These are phyloP conservation scores for Fraxinus ornus DNA, from an alignment of 305 asterid species.

Conservation along the genomic window DNA sequence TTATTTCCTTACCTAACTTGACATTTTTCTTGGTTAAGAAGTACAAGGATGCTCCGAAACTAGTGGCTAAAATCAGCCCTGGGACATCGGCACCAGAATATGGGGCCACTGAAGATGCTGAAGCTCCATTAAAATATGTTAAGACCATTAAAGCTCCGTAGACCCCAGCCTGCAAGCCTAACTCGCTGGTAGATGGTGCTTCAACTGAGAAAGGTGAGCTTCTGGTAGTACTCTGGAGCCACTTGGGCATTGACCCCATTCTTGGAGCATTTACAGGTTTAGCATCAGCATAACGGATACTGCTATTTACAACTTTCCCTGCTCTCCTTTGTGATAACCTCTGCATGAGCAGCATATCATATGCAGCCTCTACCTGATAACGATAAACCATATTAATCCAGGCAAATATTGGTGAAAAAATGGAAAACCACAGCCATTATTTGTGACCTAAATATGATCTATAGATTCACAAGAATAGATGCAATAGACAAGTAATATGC, in stretches of 20 bases:
- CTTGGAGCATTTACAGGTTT: slow-evolving; percentile 61
- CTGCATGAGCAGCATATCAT: slow-evolving; percentile 93
- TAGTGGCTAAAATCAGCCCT: slow-evolving; percentile 85
- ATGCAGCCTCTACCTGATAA: slow-evolving; percentile 92
- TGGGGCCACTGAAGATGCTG: slow-evolving; percentile 48
- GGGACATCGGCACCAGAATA: slow-evolving; percentile 91
- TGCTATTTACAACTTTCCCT: slow-evolving; percentile 79
- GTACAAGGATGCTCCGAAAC: slow-evolving; percentile 95
- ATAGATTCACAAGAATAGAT: background rate
- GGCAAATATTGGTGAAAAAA: slow-evolving; percentile 9
- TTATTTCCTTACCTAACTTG: slow-evolving; percentile 67
- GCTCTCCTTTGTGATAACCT: slow-evolving; percentile 88
- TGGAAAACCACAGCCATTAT: slow-evolving; percentile 8
- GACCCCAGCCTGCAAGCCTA: slow-evolving; percentile 95
- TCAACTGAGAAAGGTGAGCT: slow-evolving; percentile 61
- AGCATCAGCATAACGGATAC: slow-evolving; percentile 88
- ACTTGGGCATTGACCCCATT: slow-evolving; percentile 73
- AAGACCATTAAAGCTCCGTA: slow-evolving; percentile 93
- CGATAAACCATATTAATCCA: slow-evolving; percentile 25
- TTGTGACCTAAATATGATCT: background rate
- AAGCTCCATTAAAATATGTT: slow-evolving; percentile 84
- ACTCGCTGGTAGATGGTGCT: slow-evolving; percentile 74
- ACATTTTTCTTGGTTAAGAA: slow-evolving; percentile 93
- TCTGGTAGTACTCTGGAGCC: slow-evolving; percentile 70
- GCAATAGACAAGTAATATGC: background rate